Evolutionary conservation across 2,329 filamentous ascomycete genomes (phyloP), one percentile per base, ranked within the genome.

Genomic region (Clonostachys rosea): DNA sequence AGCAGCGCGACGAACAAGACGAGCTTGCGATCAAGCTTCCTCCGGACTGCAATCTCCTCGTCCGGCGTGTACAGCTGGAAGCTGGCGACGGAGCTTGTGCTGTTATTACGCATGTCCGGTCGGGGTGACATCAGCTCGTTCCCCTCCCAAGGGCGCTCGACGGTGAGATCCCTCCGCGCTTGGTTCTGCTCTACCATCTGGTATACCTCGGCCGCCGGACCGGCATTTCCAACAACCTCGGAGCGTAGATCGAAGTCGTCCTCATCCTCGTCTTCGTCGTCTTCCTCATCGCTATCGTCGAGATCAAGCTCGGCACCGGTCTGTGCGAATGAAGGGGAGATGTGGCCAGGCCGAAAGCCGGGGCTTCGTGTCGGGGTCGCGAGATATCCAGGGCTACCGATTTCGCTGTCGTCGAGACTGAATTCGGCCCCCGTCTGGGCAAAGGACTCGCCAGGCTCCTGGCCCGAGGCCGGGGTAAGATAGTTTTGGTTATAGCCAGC

Each of bases 1-100:
- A 96, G 74, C 49, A 92, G 63, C 11, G 89, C 87, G 52, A 96
- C 77, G 61, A 96, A 95, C 1, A 88, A 63, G 6, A 95, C 89
- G 46, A 96, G 75, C 53, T 78, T 81, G 47, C 81, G 75, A 63
- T 96, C 91, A 55, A 96, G 82, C 67, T 88, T 91, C 59, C 74
- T 75, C 47, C 91, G 74, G 9, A 95, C 84, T 5, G 74, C 71
- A 18, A 64, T 69, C 60, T 95, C 91, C 63, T 96, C 91, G 46
- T 91, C 84, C 1, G 71, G 67, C 4, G 76, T 76, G 49, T 77
- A 80, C 17, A 67, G 59, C 58, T 66, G 61, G 49, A 63, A 67
- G 54, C 65, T 67, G 14, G 65, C 64, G 35, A 58, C 55, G 14
- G 66, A 64, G 52, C 60, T 62, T 24, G 45, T 53, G 49, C 34